A percentile compares a stretch with the other conserved stretches of the same genome.
Conservation (phyloP, 352 stramenopile species). For the Phytophthora quininea region DNA sequence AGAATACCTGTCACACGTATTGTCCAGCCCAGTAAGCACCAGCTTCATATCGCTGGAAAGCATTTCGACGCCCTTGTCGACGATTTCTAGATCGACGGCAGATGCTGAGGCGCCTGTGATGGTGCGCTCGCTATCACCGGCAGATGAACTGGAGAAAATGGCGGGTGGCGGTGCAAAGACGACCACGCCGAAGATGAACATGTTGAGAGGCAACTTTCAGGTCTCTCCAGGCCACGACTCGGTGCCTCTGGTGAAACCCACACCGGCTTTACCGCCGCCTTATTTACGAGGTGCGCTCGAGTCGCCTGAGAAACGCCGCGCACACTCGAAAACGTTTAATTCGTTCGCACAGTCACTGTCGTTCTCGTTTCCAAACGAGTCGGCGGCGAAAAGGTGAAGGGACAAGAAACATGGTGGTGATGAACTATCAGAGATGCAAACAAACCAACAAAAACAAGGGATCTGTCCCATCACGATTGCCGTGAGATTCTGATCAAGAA, state of each 20-base stretch:
- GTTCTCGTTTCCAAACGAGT: conserved; percentile 52
- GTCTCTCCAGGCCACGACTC: conserved; percentile 33
- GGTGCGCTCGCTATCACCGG: conserved; percentile 56
- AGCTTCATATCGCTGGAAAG: conserved; percentile 46
- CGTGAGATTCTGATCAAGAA: conserved; percentile 16
- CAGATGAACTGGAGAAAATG: conserved; percentile 69
- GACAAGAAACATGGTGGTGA: conserved; percentile 2
- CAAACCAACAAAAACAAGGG: not conserved
- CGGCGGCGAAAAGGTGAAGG: conserved; percentile 29
- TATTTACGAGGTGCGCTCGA: conserved; percentile 62
- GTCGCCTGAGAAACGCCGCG: conserved; percentile 72
- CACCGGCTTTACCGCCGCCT: conserved; percentile 55
- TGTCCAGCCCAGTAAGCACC: conserved; percentile 31
- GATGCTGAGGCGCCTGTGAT: conserved; percentile 23
- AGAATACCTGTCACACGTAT: conserved; percentile 29
- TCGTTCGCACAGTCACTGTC: conserved; percentile 79
- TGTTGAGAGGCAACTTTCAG: conserved; percentile 63
- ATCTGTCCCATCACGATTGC: conserved; percentile 1
- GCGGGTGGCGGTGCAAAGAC: conserved; percentile 50
- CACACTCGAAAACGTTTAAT: conserved; percentile 82
- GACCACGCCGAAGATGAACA: conserved; percentile 64
- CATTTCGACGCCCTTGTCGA: conserved; percentile 26
- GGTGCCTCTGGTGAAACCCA: conserved; percentile 29
- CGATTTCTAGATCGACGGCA: conserved; percentile 29
- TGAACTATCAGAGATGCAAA: conserved; percentile 10